phyloP scores from a whole-genome alignment of 2,329 filamentous ascomycete species.

The Colletotrichum sp. region DNA sequence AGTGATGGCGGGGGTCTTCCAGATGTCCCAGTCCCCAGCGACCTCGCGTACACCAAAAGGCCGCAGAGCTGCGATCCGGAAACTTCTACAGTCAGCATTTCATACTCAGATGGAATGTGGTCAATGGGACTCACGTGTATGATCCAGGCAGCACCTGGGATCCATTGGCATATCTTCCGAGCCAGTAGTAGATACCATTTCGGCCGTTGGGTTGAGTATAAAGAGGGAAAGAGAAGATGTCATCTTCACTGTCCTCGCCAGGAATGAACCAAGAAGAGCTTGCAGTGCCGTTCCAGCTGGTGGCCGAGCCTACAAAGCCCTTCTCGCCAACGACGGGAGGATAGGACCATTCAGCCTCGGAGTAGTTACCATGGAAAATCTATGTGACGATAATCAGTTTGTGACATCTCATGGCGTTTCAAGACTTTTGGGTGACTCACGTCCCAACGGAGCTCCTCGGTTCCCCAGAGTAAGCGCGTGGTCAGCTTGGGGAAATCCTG shows the following conservation, averaged over 20 bases:
- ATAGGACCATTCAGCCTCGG: constrained; percentile 44
- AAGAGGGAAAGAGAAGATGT: not conserved
- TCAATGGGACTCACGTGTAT: not conserved
- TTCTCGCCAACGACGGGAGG: constrained; percentile 40
- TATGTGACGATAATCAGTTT: not conserved
- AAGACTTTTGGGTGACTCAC: not conserved
- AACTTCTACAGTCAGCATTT: not conserved
- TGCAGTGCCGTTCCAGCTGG: constrained; percentile 25
- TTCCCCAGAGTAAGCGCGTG: constrained; percentile 7
- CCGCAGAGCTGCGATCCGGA: constrained; percentile 28
- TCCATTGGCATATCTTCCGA: not conserved
- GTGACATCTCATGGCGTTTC: fast-evolving
- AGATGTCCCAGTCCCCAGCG: constrained; percentile 27
- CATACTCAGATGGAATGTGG: fast-evolving
- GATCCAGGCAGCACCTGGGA: not conserved
- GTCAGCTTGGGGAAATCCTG: constrained; percentile 21
- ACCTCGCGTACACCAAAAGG: constrained; percentile 26
- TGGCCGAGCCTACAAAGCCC: constrained; percentile 48
- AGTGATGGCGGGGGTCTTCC: constrained; percentile 22
- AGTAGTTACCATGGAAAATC: constrained; percentile 43
- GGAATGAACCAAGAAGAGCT: not conserved
- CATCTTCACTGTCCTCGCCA: not conserved
- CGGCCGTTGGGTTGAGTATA: not conserved
- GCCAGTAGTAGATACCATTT: not conserved
- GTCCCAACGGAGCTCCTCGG: constrained; percentile 30